Evolutionary conservation across 345 rosid genomes (phyloP).

Genomic region (Populus nigra): DNA sequence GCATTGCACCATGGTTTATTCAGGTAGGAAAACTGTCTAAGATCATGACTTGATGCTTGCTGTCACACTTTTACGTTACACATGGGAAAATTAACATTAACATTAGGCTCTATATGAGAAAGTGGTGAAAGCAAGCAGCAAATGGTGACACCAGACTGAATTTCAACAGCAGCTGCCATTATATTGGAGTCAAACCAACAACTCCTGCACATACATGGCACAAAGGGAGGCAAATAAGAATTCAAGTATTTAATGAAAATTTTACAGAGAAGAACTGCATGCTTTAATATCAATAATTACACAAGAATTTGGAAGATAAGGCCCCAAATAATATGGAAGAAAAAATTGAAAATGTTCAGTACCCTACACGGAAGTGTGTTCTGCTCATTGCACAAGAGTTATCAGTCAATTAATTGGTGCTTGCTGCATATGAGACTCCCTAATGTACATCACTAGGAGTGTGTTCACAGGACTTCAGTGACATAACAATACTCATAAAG

Average conservation of each 20-base stretch:
- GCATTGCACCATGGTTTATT: constrained; percentile 16
- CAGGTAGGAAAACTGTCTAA: constrained; percentile 4
- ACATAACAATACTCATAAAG: neutral
- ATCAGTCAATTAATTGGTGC: neutral
- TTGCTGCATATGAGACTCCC: constrained; percentile 25
- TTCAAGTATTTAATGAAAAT: neutral
- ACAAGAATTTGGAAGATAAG: neutral
- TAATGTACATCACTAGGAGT: constrained; percentile 35
- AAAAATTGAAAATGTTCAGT: neutral
- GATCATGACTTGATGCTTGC: constrained; percentile 11
- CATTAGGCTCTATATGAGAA: constrained; percentile 14
- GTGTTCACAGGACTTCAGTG: neutral
- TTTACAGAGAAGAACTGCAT: neutral
- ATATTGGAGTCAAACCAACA: constrained; percentile 67
- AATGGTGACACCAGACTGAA: constrained; percentile 4
- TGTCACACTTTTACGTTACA: constrained; percentile 19
- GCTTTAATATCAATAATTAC: neutral
- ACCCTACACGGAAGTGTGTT: constrained; percentile 49
- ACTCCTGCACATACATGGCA: constrained; percentile 50
- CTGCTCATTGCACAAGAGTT: neutral
- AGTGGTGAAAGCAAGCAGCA: constrained; percentile 24
- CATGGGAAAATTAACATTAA: neutral
- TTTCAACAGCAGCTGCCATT: constrained; percentile 3
- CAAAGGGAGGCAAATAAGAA: constrained; percentile 1
- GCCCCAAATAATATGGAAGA: neutral